A percentile compares a stretch with the other conserved stretches of the same genome.
phyloP scores from a whole-genome alignment of 768 basidiomycete species.

The Mycena metata region DNA sequence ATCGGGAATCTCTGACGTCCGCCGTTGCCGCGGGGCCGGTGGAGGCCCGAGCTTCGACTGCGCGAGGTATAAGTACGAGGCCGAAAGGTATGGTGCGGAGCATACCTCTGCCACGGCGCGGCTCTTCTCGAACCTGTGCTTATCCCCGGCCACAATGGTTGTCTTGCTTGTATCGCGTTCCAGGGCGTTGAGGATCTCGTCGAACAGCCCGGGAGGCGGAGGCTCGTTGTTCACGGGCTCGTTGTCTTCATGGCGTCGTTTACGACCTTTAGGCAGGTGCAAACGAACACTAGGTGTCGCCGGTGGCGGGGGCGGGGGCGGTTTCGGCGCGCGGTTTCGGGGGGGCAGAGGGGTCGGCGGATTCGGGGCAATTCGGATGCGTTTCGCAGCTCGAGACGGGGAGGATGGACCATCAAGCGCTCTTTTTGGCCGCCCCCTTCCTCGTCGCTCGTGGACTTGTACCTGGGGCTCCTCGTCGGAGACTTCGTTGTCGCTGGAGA shows the following conservation, averaged over 20 bases:
- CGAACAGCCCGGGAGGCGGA: conserved; percentile 68
- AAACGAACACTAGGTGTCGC: conserved; percentile 62
- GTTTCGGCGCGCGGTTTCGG: conserved; percentile 57
- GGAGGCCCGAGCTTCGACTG: conserved; percentile 60
- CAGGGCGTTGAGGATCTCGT: conserved; percentile 77
- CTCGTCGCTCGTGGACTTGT: conserved; percentile 33
- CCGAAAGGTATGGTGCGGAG: conserved; percentile 26
- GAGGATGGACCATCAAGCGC: conserved; percentile 38
- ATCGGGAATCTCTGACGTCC: conserved; percentile 41
- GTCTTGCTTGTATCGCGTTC: conserved; percentile 85
- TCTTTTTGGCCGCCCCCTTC: conserved; percentile 43
- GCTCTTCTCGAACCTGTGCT: conserved; percentile 79
- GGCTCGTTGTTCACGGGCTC: conserved; percentile 51
- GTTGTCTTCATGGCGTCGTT: conserved; percentile 78
- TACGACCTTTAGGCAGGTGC: conserved; percentile 72
- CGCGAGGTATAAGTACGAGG: conserved; percentile 18
- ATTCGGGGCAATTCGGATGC: conserved; percentile 60
- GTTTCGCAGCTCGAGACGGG: conserved; percentile 55
- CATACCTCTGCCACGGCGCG: conserved; percentile 81
- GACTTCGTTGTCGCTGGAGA: conserved; percentile 45
- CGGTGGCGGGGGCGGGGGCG: conserved; percentile 50
- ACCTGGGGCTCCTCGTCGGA: conserved; percentile 48
- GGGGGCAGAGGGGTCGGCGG: conserved; percentile 37
- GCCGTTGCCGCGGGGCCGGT: conserved; percentile 48
- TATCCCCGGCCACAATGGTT: conserved; percentile 69